Base-by-base conservation (phyloP, 2,329 filamentous ascomycete species). In the Ophiostoma fasciatum region DNA sequence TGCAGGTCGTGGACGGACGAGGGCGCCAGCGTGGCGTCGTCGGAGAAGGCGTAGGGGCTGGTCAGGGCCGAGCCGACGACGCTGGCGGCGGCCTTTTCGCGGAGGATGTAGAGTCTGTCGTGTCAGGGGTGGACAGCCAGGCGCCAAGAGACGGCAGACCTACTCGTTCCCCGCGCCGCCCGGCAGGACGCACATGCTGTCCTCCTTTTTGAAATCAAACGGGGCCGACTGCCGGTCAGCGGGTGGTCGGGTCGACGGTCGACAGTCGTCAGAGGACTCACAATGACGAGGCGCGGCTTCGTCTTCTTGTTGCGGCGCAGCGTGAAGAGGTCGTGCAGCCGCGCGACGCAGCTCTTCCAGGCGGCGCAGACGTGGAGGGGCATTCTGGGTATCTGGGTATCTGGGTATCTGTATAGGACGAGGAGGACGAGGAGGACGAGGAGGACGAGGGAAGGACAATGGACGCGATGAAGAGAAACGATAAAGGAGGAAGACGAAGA, bases 81-180 rank as follows among this genome's bases (percentile, higher is more conserved):
- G 35, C 43, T 42, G 22, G 45, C 45, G 3, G 36, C 40, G 6
- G 43, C 45, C 36, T 45, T 44, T 35, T 47, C 45, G 7, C 44
- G 44, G 17, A 46, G 38, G 15, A 41, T 28, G n/a, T 32, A 23
- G 8, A 46, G 41, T n/a, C 37, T 42, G 26, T 4, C n/a, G n/a
- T n/a, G n/a, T n/a, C n/a, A n/a, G n/a, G n/a, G n/a, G n/a, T n/a
- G n/a, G n/a, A n/a, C n/a, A n/a, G n/a, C n/a, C n/a, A n/a, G n/a
- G n/a, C n/a, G n/a, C n/a, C n/a, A n/a, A n/a, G 23, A n/a, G 10
- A 21, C 15, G 18, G 25, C 19, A 28, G 14, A 28, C 69, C 53
- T 61, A 74, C 70, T 77, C 69, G 45, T 74, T 67, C 44, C 71
- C 61, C 31, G 65, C 66, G 28, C 74, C 57, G 27, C 71, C 71